Evolutionary conservation across 257 asterid genomes (phyloP).

Genomic region (Solanum dulcamara): DNA sequence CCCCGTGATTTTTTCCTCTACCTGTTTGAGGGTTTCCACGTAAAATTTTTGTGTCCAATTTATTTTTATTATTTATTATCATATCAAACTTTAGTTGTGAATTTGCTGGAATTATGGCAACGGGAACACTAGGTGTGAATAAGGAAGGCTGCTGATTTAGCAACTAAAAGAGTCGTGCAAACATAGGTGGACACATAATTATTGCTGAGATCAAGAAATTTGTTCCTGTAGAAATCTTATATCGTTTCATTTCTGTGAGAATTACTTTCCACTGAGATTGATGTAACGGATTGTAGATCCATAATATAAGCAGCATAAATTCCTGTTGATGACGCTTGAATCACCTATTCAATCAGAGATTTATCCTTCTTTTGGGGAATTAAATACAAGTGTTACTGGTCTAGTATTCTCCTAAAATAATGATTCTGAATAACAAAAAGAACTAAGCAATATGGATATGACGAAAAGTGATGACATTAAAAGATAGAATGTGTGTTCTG

Average conservation of each 20-base stretch:
- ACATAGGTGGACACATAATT: constrained; percentile 36
- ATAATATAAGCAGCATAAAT: neutral
- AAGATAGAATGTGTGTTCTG: neutral
- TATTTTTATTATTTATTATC: no score
- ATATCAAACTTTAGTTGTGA: no score
- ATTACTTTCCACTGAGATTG: neutral
- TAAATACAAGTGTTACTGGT: neutral
- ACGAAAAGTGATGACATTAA: neutral
- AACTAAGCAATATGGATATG: neutral
- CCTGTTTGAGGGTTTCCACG: no score
- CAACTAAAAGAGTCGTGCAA: constrained; percentile 76
- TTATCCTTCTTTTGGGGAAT: neutral
- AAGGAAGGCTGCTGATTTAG: constrained; percentile 80
- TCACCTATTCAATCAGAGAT: neutral
- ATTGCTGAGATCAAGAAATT: neutral
- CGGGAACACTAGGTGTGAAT: constrained; percentile 71
- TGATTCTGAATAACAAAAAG: neutral
- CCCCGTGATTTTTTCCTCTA: no score
- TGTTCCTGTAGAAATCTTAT: neutral
- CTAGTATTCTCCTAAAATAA: neutral
- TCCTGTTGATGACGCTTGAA: neutral
- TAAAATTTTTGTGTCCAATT: no score
- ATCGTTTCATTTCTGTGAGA: neutral
- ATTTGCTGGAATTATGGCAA: constrained; percentile 89
- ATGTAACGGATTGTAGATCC: neutral